Conservation (phyloP, 2,329 filamentous ascomycete genomes). For the Calcarisporium arbuscula region DNA sequence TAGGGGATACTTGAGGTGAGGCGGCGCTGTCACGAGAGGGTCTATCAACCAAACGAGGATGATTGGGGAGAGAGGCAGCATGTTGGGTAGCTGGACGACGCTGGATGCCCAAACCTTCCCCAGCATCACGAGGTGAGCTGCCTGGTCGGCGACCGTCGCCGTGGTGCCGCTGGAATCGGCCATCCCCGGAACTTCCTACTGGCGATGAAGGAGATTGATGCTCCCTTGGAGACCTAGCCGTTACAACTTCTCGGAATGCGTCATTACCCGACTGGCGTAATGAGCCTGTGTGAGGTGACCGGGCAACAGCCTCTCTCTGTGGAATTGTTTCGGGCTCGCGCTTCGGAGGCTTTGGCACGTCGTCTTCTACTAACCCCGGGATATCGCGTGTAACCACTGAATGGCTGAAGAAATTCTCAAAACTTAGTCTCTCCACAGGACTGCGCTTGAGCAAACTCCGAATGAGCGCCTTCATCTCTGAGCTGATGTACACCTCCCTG, state of each 20-base stretch:
- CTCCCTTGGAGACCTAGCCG: conserved; percentile 36
- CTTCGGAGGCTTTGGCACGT: conserved; percentile 42
- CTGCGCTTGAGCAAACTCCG: conserved; percentile 76
- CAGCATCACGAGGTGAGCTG: conserved; percentile 39
- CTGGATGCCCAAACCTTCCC: conserved; percentile 46
- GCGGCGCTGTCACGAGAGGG: conserved; percentile 15
- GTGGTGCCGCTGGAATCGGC: conserved; percentile 22
- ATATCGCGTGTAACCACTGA: conserved; percentile 68
- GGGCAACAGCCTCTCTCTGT: conserved; percentile 21
- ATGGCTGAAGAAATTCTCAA: conserved; percentile 78
- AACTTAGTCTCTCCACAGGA: conserved; percentile 77
- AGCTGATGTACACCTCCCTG: conserved; percentile 61
- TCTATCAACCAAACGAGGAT: conserved; percentile 25
- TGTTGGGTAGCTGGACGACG: conserved; percentile 40
- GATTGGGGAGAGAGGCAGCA: conserved; percentile 42
- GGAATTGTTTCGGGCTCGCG: conserved; percentile 29
- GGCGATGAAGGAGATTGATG: conserved; percentile 34
- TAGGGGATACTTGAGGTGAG: conserved; percentile 22
- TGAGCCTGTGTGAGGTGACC: conserved; percentile 17
- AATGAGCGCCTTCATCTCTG: conserved; percentile 75
- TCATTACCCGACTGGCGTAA: conserved; percentile 34
- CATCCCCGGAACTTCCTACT: conserved; percentile 35
- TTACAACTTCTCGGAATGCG: conserved; percentile 22
- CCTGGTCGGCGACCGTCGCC: conserved; percentile 24
- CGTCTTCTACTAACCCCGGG: conserved; percentile 74